Base-by-base conservation (phyloP, 768 basidiomycete genomes). In the Suillus bovinus region DNA sequence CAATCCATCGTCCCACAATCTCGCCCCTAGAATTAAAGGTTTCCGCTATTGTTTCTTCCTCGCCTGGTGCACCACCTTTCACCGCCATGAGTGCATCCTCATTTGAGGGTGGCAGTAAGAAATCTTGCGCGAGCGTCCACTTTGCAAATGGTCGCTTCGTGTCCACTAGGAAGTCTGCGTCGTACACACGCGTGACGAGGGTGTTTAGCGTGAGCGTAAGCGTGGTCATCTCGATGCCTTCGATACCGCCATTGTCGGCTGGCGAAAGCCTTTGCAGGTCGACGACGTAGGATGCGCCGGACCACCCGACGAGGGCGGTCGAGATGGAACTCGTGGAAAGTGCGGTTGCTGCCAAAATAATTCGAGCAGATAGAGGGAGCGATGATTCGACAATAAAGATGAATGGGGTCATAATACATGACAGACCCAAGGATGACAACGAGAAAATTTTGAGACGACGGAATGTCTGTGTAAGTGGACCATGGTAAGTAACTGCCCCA, bases 371-470 rank as follows among this genome's bases (percentile, higher is more conserved):
- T 44, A 83, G 68, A 0, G 94, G 92, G 8, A 95, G 81, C 27
- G 83, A 82, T 5, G 92, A 89, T 63, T 94, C 92, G 66, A 95
- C 80, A 58, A 91, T 71, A 74, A 95, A 90, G 64, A 95, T 85
- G 76, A 95, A 86, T 1, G 94, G 94, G 2, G 90, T 80, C 67
- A 95, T 78, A 5, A 84, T 80, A 62, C 80, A 75, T 11, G 91
- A 88, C 55, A 93, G 81, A 3, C 81, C 81, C 53, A 95, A 82
- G 0, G 93, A 93, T 27, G 87, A 84, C 1, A 96, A 77, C 14
- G 93, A 94, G 78, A 95, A 93, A 10, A 92, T 74, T 72, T 95
- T 94, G 61, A 94, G 82, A 27, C 84, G 83, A 60, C 86, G 84
- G 78, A 92, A 94, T 2, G 93, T 90, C 49, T 79, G 72, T 0